These are phyloP conservation scores for Diutina mesorugosa DNA, from an alignment of 1,139 yeast species.

Conservation along the genomic window DNA sequence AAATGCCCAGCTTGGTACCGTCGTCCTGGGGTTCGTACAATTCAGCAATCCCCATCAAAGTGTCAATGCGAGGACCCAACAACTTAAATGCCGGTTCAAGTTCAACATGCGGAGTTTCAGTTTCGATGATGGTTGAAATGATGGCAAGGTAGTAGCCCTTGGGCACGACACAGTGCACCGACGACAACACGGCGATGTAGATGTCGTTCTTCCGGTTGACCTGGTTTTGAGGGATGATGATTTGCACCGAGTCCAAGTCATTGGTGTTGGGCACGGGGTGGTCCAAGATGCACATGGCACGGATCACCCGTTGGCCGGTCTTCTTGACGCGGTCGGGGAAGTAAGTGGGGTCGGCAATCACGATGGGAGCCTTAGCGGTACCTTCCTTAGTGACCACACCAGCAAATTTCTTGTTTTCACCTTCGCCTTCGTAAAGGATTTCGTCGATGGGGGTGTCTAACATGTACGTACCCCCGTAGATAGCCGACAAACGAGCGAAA, in stretches of 20 bases:
- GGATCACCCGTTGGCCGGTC: conserved; percentile 77
- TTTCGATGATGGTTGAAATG: conserved; percentile 88
- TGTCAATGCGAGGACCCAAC: conserved; percentile 66
- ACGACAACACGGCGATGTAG: conserved; percentile 82
- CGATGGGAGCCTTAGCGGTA: conserved; percentile 80
- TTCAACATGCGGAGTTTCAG: conserved; percentile 86
- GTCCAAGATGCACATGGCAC: conserved; percentile 89
- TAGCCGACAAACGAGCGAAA: conserved; percentile 91
- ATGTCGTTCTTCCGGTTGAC: conserved; percentile 89
- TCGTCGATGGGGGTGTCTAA: conserved; percentile 93
- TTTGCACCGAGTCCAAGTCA: conserved; percentile 82
- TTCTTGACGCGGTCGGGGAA: conserved; percentile 84
- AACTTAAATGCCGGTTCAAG: conserved; percentile 90
- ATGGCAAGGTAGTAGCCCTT: conserved; percentile 88
- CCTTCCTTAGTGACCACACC: conserved; percentile 92
- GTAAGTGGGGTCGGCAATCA: conserved; percentile 96
- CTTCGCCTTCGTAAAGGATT: conserved; percentile 53
- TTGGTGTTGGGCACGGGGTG: conserved; percentile 80
- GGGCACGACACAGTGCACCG: conserved; percentile 84
- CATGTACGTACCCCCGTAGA: conserved; percentile 98
- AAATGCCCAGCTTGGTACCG: conserved; percentile 71
- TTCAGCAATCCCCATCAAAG: conserved; percentile 94
- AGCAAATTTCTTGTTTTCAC: conserved; percentile 43
- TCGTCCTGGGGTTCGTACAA: conserved; percentile 78
- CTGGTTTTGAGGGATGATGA: conserved; percentile 94